phyloP scores from a whole-genome alignment of 2,329 filamentous ascomycete species.

The Paecilomyces dactylethromorphus region DNA sequence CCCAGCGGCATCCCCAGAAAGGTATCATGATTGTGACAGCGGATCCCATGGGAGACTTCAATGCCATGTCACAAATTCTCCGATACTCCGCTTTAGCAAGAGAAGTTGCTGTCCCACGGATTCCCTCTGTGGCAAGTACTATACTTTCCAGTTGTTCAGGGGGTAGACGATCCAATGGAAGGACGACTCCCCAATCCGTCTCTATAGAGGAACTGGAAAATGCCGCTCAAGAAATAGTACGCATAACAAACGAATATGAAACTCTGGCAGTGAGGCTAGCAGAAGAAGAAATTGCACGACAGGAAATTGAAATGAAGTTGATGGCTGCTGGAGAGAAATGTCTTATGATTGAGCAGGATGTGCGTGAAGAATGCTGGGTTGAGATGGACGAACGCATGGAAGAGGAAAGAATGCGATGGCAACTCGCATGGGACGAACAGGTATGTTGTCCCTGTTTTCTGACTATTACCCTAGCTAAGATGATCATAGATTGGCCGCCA shows the following conservation, averaged over 20 bases:
- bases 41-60: constrained; percentile 88
- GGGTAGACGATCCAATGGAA: constrained; percentile 29
- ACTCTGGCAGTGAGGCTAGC: constrained; percentile 63
- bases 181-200: constrained; percentile 35
- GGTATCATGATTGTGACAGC: constrained; percentile 96
- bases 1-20: constrained; percentile 65
- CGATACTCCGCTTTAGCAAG: constrained; percentile 88
- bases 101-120: constrained; percentile 84
- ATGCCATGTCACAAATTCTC: constrained; percentile 91
- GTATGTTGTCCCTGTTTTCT: constrained; percentile 25
- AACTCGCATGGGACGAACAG: constrained; percentile 69
- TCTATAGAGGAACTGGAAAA: constrained; percentile 67
- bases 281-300: constrained; percentile 63
- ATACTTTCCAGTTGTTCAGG: constrained; percentile 42
- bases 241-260: constrained; percentile 73
- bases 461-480: constrained; percentile 9
- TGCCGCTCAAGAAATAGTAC: constrained; percentile 71
- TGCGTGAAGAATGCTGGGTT: constrained; percentile 79
- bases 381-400: constrained; percentile 78
- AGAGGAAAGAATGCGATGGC: constrained; percentile 73
- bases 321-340: constrained; percentile 57
- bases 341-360: constrained; percentile 71
- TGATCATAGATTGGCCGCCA: constrained; percentile 52
- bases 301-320: constrained; percentile 67
- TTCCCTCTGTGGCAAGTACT: constrained; percentile 73